Percentiles rank a stretch among this genome's conserved stretches.
These are phyloP conservation scores for Sarcomyxa edulis DNA, from an alignment of 768 basidiomycete genomes.

Conservation along the genomic window DNA sequence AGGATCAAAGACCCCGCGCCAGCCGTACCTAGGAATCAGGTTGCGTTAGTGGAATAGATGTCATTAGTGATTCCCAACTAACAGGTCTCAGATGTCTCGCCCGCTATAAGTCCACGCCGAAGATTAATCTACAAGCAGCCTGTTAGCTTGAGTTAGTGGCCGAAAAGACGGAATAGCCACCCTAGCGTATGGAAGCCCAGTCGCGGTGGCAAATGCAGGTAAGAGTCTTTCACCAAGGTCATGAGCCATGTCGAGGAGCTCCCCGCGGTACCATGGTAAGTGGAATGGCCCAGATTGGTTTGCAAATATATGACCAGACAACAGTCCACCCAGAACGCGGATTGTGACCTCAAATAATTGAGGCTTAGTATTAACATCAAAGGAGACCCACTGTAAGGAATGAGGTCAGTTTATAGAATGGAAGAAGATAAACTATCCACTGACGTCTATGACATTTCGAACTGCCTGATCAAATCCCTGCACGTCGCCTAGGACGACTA, in stretches of 20 bases:
- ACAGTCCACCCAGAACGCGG: slow-evolving; percentile 84
- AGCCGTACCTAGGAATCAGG: slow-evolving; percentile 64
- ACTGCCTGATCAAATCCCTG: slow-evolving; percentile 82
- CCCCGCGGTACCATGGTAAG: slow-evolving; percentile 79
- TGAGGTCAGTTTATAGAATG: no score
- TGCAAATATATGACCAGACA: slow-evolving; percentile 85
- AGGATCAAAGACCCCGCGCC: slow-evolving; percentile 91
- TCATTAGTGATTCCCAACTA: slow-evolving; percentile 21
- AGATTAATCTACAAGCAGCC: slow-evolving; percentile 70
- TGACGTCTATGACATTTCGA: slow-evolving; percentile 68
- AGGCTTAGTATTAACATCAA: slow-evolving; percentile 93
- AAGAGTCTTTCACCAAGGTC: slow-evolving; percentile 85
- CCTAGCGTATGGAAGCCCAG: slow-evolving; percentile 89
- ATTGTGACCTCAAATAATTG: slow-evolving; percentile 99
- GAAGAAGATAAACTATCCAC: no score
- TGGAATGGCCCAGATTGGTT: slow-evolving; percentile 60
- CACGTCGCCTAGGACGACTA: slow-evolving; percentile 83
- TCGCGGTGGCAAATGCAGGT: slow-evolving; percentile 89
- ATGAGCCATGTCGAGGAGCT: slow-evolving; percentile 74
- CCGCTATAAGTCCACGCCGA: slow-evolving; percentile 66
- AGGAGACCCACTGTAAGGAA: slow-evolving; percentile 86
- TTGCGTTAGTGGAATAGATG: slow-evolving; percentile 4
- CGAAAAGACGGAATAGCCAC: slow-evolving; percentile 32
- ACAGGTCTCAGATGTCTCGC: slow-evolving; percentile 86
- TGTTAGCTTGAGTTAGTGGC: slow-evolving; percentile 3